Evolutionary conservation across 129 eudicot genomes (phyloP).

Genomic region (Flaveria sonorensis): DNA sequence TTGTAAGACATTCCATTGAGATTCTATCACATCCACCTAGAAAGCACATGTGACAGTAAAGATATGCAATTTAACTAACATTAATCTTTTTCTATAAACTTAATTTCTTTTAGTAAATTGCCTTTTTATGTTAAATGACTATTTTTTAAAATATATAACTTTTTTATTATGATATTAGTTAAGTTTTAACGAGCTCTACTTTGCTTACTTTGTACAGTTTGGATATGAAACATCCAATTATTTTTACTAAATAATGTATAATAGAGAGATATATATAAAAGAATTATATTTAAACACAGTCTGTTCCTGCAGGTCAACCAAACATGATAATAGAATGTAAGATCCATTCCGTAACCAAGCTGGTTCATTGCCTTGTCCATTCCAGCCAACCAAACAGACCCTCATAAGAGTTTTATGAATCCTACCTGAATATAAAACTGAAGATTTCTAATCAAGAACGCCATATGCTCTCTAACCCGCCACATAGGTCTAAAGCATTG

Average conservation of each 20-base stretch:
- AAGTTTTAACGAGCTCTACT: background rate
- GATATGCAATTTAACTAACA: background rate
- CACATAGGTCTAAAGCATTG: slow-evolving; percentile 97
- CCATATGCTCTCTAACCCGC: slow-evolving; percentile 98
- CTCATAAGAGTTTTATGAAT: slow-evolving; percentile 2
- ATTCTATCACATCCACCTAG: slow-evolving; percentile 97
- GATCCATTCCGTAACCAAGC: background rate
- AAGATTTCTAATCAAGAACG: slow-evolving; percentile 92
- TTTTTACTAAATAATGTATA: background rate
- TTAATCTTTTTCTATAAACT: background rate
- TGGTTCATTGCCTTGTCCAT: background rate
- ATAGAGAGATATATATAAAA: background rate
- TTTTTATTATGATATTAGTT: background rate
- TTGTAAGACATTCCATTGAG: slow-evolving; percentile 97
- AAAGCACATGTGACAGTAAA: background rate
- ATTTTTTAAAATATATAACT: background rate
- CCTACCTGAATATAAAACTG: slow-evolving; percentile 93
- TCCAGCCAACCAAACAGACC: background rate
- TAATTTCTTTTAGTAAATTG: background rate
- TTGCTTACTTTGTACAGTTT: background rate
- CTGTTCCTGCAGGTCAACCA: background rate
- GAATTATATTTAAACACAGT: background rate
- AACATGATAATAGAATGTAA: background rate
- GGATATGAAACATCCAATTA: background rate
- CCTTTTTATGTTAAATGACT: background rate